Evolutionary conservation across 73 alveolate species (phyloP).

Genomic region (Uronychia binucleata): DNA sequence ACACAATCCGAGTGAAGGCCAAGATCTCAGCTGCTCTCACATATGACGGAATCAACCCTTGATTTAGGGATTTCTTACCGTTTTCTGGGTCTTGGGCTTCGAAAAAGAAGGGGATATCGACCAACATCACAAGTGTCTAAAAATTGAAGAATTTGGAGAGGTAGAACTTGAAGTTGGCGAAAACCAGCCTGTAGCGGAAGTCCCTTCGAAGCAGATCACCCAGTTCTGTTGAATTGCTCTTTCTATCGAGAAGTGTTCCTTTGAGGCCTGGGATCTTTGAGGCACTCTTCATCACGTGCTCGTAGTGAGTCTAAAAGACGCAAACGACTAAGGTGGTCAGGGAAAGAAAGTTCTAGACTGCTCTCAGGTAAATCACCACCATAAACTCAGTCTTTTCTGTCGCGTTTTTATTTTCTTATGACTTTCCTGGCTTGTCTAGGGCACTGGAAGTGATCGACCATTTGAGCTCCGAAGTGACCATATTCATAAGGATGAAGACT

Average conservation of each 20-base stretch:
- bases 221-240: not conserved
- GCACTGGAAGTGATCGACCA: not conserved
- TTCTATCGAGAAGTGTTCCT: not conserved
- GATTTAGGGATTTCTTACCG: not conserved
- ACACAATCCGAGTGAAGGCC: not conserved
- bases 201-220: not conserved
- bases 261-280: not conserved
- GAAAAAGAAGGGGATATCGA: not conserved
- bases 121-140: not conserved
- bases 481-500: not conserved
- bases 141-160: not conserved
- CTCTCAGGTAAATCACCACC: not conserved
- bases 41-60: not conserved
- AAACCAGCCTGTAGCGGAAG: not conserved
- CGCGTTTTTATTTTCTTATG: not conserved
- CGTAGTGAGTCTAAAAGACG: not conserved
- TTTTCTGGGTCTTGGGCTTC: not conserved
- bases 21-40: not conserved
- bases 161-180: not conserved
- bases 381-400: not conserved
- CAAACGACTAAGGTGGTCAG: not conserved
- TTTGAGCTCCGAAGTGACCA: not conserved
- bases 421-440: not conserved
- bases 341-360: not conserved
- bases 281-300: not conserved